Conservation (phyloP, 495 filamentous ascomycete genomes). For the Aspergillus egyptiacus region DNA sequence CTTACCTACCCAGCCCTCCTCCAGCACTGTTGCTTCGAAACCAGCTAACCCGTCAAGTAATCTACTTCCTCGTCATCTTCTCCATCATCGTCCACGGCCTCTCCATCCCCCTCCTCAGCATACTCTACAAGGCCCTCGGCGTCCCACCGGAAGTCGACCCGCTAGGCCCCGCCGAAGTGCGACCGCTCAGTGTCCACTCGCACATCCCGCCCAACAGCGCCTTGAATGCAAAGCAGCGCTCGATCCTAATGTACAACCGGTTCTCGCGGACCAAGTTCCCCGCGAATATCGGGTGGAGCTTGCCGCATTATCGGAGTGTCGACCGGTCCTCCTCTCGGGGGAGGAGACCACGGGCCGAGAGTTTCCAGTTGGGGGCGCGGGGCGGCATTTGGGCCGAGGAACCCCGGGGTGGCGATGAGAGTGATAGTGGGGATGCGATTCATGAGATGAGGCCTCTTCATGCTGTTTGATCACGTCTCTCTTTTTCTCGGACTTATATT, state of each 20-base stretch:
- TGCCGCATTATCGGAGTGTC: background rate
- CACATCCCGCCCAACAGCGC: slow-evolving; percentile 7
- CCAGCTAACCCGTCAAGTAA: background rate
- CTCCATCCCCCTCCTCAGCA: slow-evolving; percentile 7
- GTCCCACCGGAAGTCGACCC: slow-evolving; percentile 10
- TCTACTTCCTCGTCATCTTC: slow-evolving; percentile 11
- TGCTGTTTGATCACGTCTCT: too few relatives aligned
- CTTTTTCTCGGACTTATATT: too few relatives aligned
- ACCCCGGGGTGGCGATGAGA: too few relatives aligned
- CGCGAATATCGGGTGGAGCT: background rate
- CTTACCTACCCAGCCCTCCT: too few relatives aligned
- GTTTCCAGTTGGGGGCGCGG: background rate
- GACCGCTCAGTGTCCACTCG: background rate
- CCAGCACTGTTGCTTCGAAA: too few relatives aligned
- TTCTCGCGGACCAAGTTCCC: slow-evolving; percentile 7
- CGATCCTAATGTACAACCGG: slow-evolving; percentile 8
- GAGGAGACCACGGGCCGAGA: background rate
- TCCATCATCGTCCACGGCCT: slow-evolving; percentile 8
- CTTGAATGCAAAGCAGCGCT: background rate
- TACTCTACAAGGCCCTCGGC: background rate
- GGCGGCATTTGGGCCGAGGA: too few relatives aligned
- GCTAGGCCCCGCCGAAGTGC: slow-evolving; percentile 6
- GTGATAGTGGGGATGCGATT: too few relatives aligned
- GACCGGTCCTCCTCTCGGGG: background rate
- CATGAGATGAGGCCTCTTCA: too few relatives aligned